Percentiles rank a stretch among this genome's conserved stretches.
phyloP scores from a whole-genome alignment of 164 flowering plant species.

The Sextonia rubra region DNA sequence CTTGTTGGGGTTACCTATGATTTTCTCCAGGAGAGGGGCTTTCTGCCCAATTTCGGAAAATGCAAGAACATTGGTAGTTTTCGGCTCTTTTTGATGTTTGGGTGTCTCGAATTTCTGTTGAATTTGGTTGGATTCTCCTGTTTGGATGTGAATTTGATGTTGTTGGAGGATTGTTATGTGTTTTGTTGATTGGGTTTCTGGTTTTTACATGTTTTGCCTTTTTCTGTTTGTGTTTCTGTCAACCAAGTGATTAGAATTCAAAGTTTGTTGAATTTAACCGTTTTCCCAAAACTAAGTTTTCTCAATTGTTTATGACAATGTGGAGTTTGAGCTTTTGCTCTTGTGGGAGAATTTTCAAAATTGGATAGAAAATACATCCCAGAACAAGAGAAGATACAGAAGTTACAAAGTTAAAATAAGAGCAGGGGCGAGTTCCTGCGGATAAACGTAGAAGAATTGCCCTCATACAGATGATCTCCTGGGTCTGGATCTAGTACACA shows the following conservation, averaged over 20 bases:
- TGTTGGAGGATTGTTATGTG: not conserved
- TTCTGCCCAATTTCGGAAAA: constrained; percentile 80
- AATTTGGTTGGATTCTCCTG: not conserved
- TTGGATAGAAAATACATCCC: no score
- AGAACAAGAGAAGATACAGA: no score
- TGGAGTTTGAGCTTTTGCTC: not conserved
- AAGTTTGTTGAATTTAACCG: no score
- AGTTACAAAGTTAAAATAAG: no score
- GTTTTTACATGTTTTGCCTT: not conserved
- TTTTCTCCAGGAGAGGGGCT: constrained; percentile 65
- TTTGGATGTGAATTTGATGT: not conserved
- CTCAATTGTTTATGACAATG: not conserved
- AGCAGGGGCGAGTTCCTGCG: no score
- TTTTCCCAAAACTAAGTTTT: not conserved
- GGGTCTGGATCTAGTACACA: no score
- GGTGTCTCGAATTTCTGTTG: not conserved
- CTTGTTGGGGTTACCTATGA: constrained; percentile 68
- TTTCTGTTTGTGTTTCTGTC: not conserved
- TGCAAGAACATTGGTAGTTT: constrained; percentile 66
- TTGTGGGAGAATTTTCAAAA: no score
- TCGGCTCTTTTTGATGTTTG: not conserved
- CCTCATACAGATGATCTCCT: no score
- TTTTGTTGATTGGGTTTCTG: not conserved
- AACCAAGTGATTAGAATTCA: not conserved
- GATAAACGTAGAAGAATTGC: no score